These are phyloP conservation scores for Salinomyces thailandicus DNA, from an alignment of 2,329 filamentous ascomycete species.

Conservation along the genomic window DNA sequence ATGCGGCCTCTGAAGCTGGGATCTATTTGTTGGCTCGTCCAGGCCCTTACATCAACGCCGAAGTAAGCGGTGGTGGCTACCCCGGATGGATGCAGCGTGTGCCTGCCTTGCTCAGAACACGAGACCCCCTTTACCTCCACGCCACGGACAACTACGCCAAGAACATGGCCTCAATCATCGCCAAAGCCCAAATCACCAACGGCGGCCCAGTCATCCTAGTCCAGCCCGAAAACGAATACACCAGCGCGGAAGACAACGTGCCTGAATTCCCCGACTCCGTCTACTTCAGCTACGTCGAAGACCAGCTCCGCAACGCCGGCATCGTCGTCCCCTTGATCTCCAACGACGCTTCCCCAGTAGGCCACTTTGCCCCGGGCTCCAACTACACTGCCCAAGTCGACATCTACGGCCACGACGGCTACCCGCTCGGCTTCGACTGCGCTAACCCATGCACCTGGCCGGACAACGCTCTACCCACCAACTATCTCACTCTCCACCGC, in stretches of 20 bases:
- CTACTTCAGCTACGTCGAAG: conserved; percentile 61
- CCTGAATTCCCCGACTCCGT: conserved; percentile 51
- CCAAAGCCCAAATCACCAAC: conserved; percentile 69
- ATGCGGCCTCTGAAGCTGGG: conserved; percentile 60
- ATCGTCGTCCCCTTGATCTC: conserved; percentile 65
- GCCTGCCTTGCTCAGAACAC: conserved; percentile 54
- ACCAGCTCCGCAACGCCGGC: conserved; percentile 57
- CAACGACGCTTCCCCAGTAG: conserved; percentile 56
- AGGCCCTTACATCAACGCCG: conserved; percentile 56
- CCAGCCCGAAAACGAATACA: conserved; percentile 78
- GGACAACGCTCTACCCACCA: conserved; percentile 43
- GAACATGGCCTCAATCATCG: conserved; percentile 55
- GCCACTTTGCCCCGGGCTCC: conserved; percentile 54
- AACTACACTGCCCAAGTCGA: conserved; percentile 39
- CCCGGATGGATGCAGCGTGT: conserved; percentile 68
- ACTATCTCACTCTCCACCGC: conserved; percentile 45
- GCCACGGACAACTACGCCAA: conserved; percentile 58
- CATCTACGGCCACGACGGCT: conserved; percentile 58
- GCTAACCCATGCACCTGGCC: conserved; percentile 55
- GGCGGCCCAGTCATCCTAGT: conserved; percentile 69
- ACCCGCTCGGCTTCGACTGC: conserved; percentile 51
- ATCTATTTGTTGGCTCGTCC: conserved; percentile 60
- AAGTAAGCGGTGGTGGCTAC: conserved; percentile 65
- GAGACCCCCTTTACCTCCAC: conserved; percentile 50
- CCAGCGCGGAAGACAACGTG: conserved; percentile 37